Conservation (phyloP, 805 yeast species). For the Wickerhamiella musiphila region DNA sequence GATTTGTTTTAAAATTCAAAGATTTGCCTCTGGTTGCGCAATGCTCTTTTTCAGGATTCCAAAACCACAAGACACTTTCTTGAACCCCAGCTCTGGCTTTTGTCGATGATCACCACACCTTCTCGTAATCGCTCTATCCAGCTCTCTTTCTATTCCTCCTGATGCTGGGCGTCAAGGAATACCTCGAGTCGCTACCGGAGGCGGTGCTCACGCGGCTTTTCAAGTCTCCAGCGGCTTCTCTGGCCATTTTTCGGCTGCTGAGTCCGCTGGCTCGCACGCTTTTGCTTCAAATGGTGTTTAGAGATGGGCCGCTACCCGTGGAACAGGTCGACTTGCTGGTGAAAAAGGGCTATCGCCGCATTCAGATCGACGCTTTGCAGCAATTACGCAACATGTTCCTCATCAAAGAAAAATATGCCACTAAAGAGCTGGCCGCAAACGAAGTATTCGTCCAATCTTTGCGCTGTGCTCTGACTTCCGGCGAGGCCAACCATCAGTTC, state of each 20-base stretch:
- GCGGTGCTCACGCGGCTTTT: constrained; percentile 69
- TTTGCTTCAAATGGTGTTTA: constrained; percentile 72
- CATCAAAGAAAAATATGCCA: constrained; percentile 35
- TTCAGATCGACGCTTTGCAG: constrained; percentile 60
- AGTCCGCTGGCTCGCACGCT: constrained; percentile 83
- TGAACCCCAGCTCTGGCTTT: no score
- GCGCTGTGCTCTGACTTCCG: constrained; percentile 72
- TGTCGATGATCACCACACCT: no score
- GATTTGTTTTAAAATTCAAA: no score
- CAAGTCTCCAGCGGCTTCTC: constrained; percentile 81
- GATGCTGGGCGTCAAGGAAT: constrained; percentile 43
- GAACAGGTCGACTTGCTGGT: constrained; percentile 64
- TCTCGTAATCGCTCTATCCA: background rate
- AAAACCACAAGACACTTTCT: no score
- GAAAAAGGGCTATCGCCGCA: constrained; percentile 33
- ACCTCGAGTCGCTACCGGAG: constrained; percentile 78
- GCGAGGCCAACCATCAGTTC: constrained; percentile 46
- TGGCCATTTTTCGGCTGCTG: constrained; percentile 76
- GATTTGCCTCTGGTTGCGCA: no score
- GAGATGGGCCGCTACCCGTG: constrained; percentile 52
- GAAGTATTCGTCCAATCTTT: constrained; percentile 60
- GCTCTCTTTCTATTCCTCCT: background rate
- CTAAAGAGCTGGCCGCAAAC: constrained; percentile 39
- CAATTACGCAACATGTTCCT: constrained; percentile 62
- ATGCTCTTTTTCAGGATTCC: no score